phyloP scores from a whole-genome alignment of 768 basidiomycete species.

The Glaciozyma antarctica region DNA sequence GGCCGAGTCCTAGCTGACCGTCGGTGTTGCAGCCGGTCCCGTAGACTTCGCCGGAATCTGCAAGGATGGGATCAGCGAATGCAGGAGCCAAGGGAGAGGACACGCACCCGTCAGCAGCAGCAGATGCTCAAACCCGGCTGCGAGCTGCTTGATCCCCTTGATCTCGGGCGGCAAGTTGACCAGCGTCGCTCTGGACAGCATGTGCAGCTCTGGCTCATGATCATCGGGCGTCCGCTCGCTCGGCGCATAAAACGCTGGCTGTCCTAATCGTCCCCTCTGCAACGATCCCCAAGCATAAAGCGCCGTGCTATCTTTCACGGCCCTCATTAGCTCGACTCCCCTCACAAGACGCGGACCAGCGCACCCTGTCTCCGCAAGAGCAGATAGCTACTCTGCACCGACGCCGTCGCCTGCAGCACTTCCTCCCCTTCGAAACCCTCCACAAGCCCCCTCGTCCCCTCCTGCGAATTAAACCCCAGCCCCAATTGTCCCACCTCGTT shows the following conservation, averaged over 20 bases:
- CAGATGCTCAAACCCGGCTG: slow-evolving; percentile 24
- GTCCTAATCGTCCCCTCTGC: slow-evolving; percentile 16
- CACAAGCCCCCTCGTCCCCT: slow-evolving; percentile 23
- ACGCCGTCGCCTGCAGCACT: background rate
- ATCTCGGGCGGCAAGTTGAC: background rate
- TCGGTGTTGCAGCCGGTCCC: slow-evolving; percentile 32
- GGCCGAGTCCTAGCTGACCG: slow-evolving; percentile 20
- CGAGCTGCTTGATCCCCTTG: slow-evolving; percentile 9
- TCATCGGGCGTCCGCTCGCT: background rate
- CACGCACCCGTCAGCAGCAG: slow-evolving; percentile 21
- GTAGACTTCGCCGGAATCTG: slow-evolving; percentile 9
- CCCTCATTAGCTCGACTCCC: background rate
- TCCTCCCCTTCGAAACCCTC: slow-evolving; percentile 28
- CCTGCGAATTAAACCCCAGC: slow-evolving; percentile 21
- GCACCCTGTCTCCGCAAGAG: slow-evolving; percentile 8
- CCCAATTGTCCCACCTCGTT: slow-evolving; percentile 26
- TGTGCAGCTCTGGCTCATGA: slow-evolving; percentile 9
- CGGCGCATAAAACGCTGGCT: slow-evolving; percentile 2
- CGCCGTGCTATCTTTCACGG: slow-evolving; percentile 8
- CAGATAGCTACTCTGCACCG: slow-evolving; percentile 14
- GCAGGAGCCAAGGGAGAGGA: background rate
- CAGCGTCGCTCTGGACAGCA: slow-evolving; percentile 3
- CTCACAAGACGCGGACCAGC: background rate
- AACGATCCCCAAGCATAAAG: slow-evolving; percentile 19
- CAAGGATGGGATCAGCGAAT: background rate